These are phyloP conservation scores for Podaxis carcinomalis DNA, from an alignment of 768 basidiomycete genomes.

Conservation along the genomic window DNA sequence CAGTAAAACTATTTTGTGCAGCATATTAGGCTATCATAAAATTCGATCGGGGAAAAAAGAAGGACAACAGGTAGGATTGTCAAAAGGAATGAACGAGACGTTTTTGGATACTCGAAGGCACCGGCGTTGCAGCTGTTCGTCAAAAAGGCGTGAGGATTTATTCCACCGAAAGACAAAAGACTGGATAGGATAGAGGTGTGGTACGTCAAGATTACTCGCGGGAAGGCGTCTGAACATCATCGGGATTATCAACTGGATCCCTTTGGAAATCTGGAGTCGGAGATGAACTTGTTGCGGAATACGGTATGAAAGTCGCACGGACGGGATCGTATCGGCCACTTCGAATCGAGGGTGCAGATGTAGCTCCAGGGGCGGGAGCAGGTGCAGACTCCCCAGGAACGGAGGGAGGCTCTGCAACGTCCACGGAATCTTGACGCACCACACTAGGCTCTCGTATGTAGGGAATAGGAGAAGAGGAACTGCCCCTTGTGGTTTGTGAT, in stretches of 20 bases:
- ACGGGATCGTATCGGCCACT: slow-evolving; percentile 50
- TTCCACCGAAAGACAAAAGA: slow-evolving; percentile 8
- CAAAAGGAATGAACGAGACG: slow-evolving; percentile 9
- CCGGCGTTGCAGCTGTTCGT: slow-evolving; percentile 7
- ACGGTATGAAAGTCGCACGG: slow-evolving; percentile 39
- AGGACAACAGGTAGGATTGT: neutral
- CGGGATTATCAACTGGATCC: slow-evolving; percentile 13
- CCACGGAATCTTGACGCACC: slow-evolving; percentile 14
- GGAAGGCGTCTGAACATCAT: neutral
- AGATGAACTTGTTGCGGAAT: slow-evolving; percentile 8
- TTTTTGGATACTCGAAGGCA: slow-evolving; percentile 6
- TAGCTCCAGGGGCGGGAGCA: slow-evolving; percentile 18
- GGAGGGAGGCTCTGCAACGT: neutral
- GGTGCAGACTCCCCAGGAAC: slow-evolving; percentile 12
- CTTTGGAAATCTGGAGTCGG: slow-evolving; percentile 4
- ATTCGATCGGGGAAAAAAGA: slow-evolving; percentile 1
- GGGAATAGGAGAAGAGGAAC: slow-evolving; percentile 22
- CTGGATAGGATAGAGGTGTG: neutral
- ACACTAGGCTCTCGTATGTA: slow-evolving; percentile 15
- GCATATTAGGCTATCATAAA: slow-evolving; percentile 4
- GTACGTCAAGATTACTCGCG: slow-evolving; percentile 3
- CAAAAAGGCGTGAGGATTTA: slow-evolving; percentile 11
- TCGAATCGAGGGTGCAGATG: slow-evolving; percentile 26
- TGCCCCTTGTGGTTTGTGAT: slow-evolving; percentile 24
- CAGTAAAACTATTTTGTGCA: neutral